Evolutionary conservation across 2,329 filamentous ascomycete species (phyloP), one percentile per base, ranked within the genome.

Genomic region (Ciborinia camelliae): DNA sequence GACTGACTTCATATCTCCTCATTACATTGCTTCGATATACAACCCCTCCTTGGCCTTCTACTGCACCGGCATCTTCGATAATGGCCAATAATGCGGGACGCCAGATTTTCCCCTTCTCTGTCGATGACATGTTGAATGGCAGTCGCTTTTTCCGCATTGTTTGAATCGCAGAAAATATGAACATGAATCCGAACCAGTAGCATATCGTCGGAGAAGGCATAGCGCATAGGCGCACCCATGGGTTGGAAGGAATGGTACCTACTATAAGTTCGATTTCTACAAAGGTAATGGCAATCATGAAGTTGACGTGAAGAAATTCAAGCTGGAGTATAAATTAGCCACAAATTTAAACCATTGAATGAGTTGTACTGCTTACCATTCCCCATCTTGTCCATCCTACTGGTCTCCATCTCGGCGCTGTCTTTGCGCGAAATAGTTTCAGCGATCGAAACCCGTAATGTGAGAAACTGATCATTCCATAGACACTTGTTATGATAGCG

Each of bases 61-160:
- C 68, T 23, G 64, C 67, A n/a, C 70, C 69, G 3, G 62, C 68
- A 60, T 72, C 72, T 50, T 73, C 70, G 41, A 73, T 66, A 32
- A 71, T 69, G 7, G 68, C 68, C 23, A 70, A 48, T 4, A 71
- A 23, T 7, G 68, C 71, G 18, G 71, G 70, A n/a, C 67, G 64
- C 70, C 70, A 73, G 39, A 57, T 41, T 18, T 53, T 59, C 7
- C 70, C 71, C 50, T 73, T 73, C 26, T 66, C 65, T n/a, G 71
- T 71, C 4, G 70, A 73, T 20, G 70, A 71, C 70, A 73, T 71
- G 41, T 71, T 73, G 62, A 72, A 72, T 5, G 71, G 69, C 7
- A 72, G 39, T 23, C 39, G 64, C 50, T 65, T 66, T 5, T 55
- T 35, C 52, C 69, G 54, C 39, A 69, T 64, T 35, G 71, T 71